Conservation (phyloP, 164 flowering plant species). For the Piper longum region DNA sequence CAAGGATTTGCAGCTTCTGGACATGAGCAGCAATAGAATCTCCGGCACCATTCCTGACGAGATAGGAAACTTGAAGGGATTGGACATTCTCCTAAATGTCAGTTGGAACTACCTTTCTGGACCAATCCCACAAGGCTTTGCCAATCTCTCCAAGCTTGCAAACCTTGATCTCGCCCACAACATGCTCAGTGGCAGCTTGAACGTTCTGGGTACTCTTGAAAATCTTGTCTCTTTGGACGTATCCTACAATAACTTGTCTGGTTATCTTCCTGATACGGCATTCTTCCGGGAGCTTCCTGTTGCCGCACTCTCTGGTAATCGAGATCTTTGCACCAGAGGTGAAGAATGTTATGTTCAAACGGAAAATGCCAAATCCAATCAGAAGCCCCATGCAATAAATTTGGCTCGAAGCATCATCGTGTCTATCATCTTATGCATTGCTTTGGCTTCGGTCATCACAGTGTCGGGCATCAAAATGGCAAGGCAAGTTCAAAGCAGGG, state of each 20-base stretch:
- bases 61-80: constrained; percentile 30
- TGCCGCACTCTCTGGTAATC: constrained; percentile 25
- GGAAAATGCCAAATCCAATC: not conserved
- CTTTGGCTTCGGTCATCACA: constrained; percentile 8
- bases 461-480: constrained; percentile 9
- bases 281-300: constrained; percentile 33
- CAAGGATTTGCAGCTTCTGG: constrained; percentile 38
- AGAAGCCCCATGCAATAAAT: constrained; percentile 6
- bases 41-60: constrained; percentile 35
- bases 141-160: constrained; percentile 40
- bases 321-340: constrained; percentile 26
- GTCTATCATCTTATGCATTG: constrained; percentile 14
- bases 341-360: constrained; percentile 13
- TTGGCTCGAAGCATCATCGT: constrained; percentile 16
- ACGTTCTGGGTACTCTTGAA: constrained; percentile 27
- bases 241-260: constrained; percentile 48
- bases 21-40: constrained; percentile 37
- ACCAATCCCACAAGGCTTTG: constrained; percentile 33
- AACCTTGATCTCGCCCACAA: constrained; percentile 48
- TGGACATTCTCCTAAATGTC: constrained; percentile 43
- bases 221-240: constrained; percentile 49
- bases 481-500: constrained; percentile 11
- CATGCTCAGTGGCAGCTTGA: constrained; percentile 29
- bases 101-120: constrained; percentile 43
- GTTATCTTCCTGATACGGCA: constrained; percentile 36